Evolutionary conservation across 257 asterid genomes (phyloP).

Genomic region (Henckelia pumila): DNA sequence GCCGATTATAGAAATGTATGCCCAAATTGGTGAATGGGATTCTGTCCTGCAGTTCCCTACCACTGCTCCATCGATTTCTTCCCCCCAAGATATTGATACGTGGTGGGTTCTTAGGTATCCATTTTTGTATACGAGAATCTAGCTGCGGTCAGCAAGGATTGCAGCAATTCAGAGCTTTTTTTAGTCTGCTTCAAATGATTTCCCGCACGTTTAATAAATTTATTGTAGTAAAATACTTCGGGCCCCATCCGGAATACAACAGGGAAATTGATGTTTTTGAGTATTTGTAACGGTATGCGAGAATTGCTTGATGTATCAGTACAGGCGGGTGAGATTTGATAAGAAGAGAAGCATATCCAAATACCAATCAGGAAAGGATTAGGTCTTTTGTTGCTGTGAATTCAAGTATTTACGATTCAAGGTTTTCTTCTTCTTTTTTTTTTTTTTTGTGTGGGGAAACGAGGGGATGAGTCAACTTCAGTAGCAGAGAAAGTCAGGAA

Average conservation of each 20-base stretch:
- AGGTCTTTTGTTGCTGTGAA: neutral
- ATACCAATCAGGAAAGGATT: neutral
- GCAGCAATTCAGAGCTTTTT: neutral
- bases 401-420: neutral
- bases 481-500: too few species aligned
- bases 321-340: neutral
- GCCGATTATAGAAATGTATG: too few species aligned
- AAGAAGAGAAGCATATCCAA: neutral
- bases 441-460: too few species aligned
- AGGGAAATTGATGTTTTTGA: too few species aligned
- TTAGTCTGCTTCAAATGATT: neutral
- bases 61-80: too few species aligned
- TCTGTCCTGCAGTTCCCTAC: too few species aligned
- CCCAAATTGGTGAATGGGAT: too few species aligned
- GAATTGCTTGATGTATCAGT: neutral
- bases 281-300: neutral
- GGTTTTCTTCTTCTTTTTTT: neutral
- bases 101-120: too few species aligned
- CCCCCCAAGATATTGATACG: too few species aligned
- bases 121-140: neutral
- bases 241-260: too few species aligned
- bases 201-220: neutral
- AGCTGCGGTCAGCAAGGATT: neutral
- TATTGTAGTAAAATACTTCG: neutral
- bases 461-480: neutral